Conservation (phyloP, 2,329 filamentous ascomycete genomes). For the Paecilomyces sp. region DNA sequence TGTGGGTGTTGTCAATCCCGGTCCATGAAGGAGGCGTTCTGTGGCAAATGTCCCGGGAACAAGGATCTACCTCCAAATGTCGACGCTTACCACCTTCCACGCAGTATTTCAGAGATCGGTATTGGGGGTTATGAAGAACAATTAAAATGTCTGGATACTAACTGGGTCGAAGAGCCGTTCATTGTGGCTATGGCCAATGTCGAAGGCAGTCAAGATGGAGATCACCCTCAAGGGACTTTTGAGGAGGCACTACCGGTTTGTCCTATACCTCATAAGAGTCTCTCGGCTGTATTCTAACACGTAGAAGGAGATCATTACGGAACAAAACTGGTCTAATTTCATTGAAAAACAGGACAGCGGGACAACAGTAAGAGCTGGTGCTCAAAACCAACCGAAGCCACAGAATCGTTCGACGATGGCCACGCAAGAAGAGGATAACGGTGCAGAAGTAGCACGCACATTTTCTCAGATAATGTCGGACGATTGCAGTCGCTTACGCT, state of each 20-base stretch:
- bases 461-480: conserved; percentile 12
- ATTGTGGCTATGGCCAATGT: conserved; percentile 6
- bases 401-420: neutral
- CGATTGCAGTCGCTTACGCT: conserved; percentile 14
- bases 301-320: neutral
- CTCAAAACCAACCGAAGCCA: neutral
- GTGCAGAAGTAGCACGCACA: neutral
- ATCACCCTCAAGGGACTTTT: conserved; percentile 5
- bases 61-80: neutral
- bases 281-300: neutral
- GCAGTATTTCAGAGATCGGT: conserved; percentile 1
- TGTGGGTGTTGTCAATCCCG: conserved; percentile 9
- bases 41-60: conserved; percentile 4
- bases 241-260: conserved; percentile 2
- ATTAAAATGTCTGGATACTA: conserved; percentile 4
- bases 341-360: neutral
- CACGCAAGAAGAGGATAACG: neutral
- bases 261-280: neutral
- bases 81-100: neutral
- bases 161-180: conserved; percentile 10
- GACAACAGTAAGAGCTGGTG: neutral
- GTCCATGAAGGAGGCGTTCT: conserved; percentile 4
- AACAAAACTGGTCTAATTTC: neutral
- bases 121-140: conserved; percentile 2
- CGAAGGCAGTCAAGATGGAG: neutral